A percentile compares a stretch with the other conserved stretches of the same genome.
Conservation (phyloP, 2,329 filamentous ascomycete genomes). For the Hawksworthiomyces lignivorus region DNA sequence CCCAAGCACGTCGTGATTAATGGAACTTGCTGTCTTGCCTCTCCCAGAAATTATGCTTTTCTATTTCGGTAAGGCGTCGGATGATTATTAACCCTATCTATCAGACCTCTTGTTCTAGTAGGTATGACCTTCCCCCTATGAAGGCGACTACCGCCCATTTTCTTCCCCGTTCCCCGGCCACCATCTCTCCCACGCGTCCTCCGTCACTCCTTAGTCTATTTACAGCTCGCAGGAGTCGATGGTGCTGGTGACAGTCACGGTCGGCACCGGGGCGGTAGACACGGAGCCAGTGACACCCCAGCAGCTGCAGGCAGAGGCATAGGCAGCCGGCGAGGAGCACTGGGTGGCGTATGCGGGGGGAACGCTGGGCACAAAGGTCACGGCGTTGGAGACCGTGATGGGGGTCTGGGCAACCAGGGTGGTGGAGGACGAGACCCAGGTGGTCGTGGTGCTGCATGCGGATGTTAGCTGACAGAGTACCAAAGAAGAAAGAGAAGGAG, state of each 20-base stretch:
- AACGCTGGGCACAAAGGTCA: conserved; percentile 24
- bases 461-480: no score
- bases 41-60: no score
- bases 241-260: conserved; percentile 33
- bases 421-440: conserved; percentile 6
- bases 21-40: no score
- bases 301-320: conserved; percentile 37
- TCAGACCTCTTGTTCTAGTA: no score
- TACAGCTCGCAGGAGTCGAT: conserved; percentile 32
- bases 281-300: conserved; percentile 34
- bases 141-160: no score
- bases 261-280: conserved; percentile 30
- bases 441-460: conserved; percentile 9
- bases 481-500: background rate
- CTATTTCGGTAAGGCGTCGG: no score
- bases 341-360: conserved; percentile 34
- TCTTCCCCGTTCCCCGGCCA: no score
- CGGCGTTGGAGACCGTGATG: conserved; percentile 30
- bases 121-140: no score
- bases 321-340: conserved; percentile 26
- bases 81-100: no score
- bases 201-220: background rate
- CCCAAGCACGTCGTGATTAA: no score
- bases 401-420: background rate
- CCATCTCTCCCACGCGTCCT: no score